phyloP scores from a whole-genome alignment of 176 grass and related monocot genomes.

The Chrysopogon serrulatus region DNA sequence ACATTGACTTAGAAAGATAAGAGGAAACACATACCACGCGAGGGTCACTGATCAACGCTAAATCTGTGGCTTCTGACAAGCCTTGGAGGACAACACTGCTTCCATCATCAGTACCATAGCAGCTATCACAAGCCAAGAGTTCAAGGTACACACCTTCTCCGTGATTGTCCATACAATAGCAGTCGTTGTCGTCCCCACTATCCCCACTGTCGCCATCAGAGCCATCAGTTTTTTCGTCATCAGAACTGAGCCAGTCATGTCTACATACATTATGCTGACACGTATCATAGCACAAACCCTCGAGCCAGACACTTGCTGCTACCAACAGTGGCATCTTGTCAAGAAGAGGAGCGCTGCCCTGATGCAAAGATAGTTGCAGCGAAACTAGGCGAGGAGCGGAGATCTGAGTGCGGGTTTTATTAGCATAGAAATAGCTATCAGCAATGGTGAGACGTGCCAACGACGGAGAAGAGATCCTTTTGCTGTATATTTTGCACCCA shows the following conservation, averaged over 20 bases:
- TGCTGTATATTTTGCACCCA: not conserved
- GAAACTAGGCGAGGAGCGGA: not conserved
- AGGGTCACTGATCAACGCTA: too few species aligned
- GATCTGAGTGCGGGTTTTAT: not conserved
- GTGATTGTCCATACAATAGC: not conserved
- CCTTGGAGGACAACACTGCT: not conserved
- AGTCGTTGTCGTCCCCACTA: too few species aligned
- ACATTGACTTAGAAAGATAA: too few species aligned
- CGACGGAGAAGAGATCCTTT: not conserved
- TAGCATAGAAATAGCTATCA: not conserved
- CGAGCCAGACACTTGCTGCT: not conserved
- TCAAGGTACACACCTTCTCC: not conserved
- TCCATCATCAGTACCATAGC: not conserved
- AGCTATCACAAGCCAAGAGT: not conserved
- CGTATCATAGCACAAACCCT: not conserved
- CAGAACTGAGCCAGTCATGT: too few species aligned
- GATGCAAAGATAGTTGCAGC: not conserved
- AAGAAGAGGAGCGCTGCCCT: not conserved
- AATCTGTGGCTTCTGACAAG: too few species aligned
- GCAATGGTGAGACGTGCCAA: not conserved
- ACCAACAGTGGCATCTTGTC: not conserved
- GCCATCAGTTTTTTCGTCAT: too few species aligned
- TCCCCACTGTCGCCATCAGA: too few species aligned
- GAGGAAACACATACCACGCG: too few species aligned
- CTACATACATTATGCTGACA: not conserved